phyloP scores from a whole-genome alignment of 371 early-diverging fungal species.

The Mucor lusitanicus region DNA sequence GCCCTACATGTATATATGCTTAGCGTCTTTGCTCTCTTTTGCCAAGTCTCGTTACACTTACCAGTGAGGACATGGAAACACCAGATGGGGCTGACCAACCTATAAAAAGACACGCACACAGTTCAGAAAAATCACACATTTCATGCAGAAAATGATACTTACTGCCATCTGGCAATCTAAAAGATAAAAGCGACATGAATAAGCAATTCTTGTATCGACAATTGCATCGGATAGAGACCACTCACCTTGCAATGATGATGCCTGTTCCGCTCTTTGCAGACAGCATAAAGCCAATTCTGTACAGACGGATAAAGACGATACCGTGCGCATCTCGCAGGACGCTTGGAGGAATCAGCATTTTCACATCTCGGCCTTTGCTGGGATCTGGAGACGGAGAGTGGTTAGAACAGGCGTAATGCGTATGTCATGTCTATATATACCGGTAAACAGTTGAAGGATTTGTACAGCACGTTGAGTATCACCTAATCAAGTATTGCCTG shows the following conservation, averaged over 20 bases:
- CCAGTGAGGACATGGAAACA: conserved; percentile 37
- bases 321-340: conserved; percentile 42
- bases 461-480: conserved; percentile 37
- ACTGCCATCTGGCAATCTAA: conserved; percentile 44
- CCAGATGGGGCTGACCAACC: conserved; percentile 53
- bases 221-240: background rate
- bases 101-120: conserved; percentile 2
- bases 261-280: conserved; percentile 42
- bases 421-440: conserved; percentile 13
- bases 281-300: conserved; percentile 33
- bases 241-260: conserved; percentile 45
- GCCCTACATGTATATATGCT: conserved; percentile 26
- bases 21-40: background rate
- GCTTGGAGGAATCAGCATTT: conserved; percentile 32
- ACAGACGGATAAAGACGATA: conserved; percentile 36
- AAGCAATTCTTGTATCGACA: background rate
- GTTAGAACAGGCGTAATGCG: background rate
- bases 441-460: conserved; percentile 39
- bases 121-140: background rate
- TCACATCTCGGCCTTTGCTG: conserved; percentile 27
- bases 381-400: conserved; percentile 4
- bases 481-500: conserved; percentile 14
- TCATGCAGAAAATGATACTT: conserved; percentile 4
- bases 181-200: background rate
- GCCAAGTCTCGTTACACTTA: conserved; percentile 17